Conservation (phyloP, 2,329 filamentous ascomycete genomes). For the Cordyceps militaris region DNA sequence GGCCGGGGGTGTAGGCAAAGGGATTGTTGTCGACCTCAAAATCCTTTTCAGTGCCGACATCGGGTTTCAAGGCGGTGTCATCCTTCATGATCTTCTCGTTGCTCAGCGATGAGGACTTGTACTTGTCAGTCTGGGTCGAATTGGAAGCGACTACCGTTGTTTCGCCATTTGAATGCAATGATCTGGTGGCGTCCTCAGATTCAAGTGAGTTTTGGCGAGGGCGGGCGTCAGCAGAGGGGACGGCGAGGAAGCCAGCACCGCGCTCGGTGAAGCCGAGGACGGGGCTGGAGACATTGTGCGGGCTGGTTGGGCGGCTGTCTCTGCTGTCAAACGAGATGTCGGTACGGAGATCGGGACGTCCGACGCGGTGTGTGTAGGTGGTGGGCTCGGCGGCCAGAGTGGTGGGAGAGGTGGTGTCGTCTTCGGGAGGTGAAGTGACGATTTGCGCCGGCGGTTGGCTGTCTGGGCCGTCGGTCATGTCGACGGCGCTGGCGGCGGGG, state of each 20-base stretch:
- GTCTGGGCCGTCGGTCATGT: slow-evolving; percentile 23
- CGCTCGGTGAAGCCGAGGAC: slow-evolving; percentile 40
- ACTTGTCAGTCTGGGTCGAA: slow-evolving; percentile 37
- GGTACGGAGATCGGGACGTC: slow-evolving; percentile 39
- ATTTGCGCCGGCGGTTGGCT: slow-evolving; percentile 19
- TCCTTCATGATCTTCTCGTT: slow-evolving; percentile 56
- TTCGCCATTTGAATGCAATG: slow-evolving; percentile 54
- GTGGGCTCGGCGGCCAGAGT: slow-evolving; percentile 27
- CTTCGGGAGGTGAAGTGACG: slow-evolving; percentile 32
- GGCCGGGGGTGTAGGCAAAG: slow-evolving; percentile 78
- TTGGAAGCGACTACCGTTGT: slow-evolving; percentile 48
- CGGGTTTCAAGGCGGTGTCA: slow-evolving; percentile 63
- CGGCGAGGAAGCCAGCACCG: slow-evolving; percentile 52
- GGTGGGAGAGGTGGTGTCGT: slow-evolving; percentile 35
- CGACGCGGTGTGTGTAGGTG: slow-evolving; percentile 20
- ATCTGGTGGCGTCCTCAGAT: slow-evolving; percentile 54
- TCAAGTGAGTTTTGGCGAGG: slow-evolving; percentile 65
- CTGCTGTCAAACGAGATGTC: slow-evolving; percentile 58
- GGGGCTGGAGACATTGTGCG: slow-evolving; percentile 63
- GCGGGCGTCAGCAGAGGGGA: slow-evolving; percentile 49
- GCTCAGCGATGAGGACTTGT: slow-evolving; percentile 30
- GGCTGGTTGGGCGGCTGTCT: slow-evolving; percentile 61
- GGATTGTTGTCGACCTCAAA: slow-evolving; percentile 73
- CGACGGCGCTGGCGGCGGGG: slow-evolving; percentile 21
- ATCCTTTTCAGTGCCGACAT: slow-evolving; percentile 67